Percentiles rank a stretch among this genome's conserved stretches.
phyloP scores from a whole-genome alignment of 345 rosid genomes.

The Brassica rapa region DNA sequence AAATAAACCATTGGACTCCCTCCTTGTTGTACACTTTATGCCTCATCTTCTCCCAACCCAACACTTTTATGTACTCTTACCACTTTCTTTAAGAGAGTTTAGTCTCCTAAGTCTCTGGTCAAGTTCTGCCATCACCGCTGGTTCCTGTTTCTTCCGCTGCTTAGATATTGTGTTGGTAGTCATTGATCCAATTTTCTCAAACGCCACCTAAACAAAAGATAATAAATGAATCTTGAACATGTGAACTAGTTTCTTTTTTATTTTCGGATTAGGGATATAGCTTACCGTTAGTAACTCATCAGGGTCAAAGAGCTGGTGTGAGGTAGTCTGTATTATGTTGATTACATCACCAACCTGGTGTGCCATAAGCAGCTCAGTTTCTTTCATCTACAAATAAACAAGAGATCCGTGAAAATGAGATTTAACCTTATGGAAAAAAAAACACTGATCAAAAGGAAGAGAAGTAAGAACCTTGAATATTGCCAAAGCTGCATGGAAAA shows the following conservation, averaged over 20 bases:
- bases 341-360: conserved; percentile 97
- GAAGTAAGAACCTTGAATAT: conserved; percentile 71
- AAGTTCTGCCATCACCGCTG: conserved; percentile 97
- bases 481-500: conserved; percentile 96
- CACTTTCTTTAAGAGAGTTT: conserved; percentile 64
- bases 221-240: not conserved
- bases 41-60: conserved; percentile 14
- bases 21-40: conserved; percentile 21
- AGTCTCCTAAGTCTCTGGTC: conserved; percentile 86
- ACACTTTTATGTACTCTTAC: conserved; percentile 19
- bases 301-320: conserved; percentile 95
- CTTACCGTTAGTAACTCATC: conserved; percentile 88
- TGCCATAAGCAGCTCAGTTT: conserved; percentile 76
- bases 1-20: conserved; percentile 29
- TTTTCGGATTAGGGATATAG: conserved; percentile 1
- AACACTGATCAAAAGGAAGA: not conserved
- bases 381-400: conserved; percentile 73
- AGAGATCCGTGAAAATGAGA: conserved; percentile 16
- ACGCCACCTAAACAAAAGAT: conserved; percentile 69
- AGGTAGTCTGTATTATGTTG: conserved; percentile 76
- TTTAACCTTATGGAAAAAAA: not conserved
- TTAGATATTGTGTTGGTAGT: conserved; percentile 89
- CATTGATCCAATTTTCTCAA: conserved; percentile 87
- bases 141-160: conserved; percentile 96
- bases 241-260: not conserved